A percentile compares a stretch with the other conserved stretches of the same genome.
Evolutionary conservation across 768 basidiomycete genomes (phyloP).

Genomic region (Psilocybe cubensis): DNA sequence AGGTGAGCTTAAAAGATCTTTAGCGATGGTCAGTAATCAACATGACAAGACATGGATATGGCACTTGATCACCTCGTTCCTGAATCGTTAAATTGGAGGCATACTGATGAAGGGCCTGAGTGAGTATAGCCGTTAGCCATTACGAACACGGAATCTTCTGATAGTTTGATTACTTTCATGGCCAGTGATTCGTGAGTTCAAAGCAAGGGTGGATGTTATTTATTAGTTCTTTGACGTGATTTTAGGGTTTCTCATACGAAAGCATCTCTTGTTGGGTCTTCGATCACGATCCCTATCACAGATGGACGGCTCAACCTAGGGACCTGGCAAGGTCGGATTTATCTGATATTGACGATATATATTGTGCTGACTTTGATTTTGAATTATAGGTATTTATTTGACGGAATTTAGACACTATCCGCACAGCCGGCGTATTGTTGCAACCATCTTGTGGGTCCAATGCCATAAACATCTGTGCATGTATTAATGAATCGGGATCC

Average conservation of each 20-base stretch:
- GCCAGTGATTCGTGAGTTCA: slow-evolving; percentile 73
- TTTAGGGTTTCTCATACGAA: slow-evolving; percentile 89
- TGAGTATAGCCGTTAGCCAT: slow-evolving; percentile 40
- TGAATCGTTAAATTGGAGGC: slow-evolving; percentile 78
- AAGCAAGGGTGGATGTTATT: background rate
- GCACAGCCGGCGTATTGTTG: slow-evolving; percentile 73
- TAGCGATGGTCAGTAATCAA: background rate
- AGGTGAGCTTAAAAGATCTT: slow-evolving; percentile 22
- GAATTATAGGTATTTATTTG: slow-evolving; percentile 75
- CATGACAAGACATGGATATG: slow-evolving; percentile 86
- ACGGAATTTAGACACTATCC: slow-evolving; percentile 78
- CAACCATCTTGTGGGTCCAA: slow-evolving; percentile 72
- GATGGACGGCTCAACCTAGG: slow-evolving; percentile 79
- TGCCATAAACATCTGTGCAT: background rate
- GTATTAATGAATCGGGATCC: background rate
- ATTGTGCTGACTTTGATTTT: background rate
- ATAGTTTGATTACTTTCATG: slow-evolving; percentile 4
- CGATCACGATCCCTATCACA: slow-evolving; percentile 84
- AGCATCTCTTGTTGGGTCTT: slow-evolving; percentile 81
- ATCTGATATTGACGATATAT: background rate
- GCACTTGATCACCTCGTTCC: slow-evolving; percentile 89
- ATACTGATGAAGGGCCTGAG: slow-evolving; percentile 94
- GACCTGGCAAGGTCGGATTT: slow-evolving; percentile 87
- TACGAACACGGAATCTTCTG: background rate
- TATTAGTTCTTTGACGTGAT: background rate